Evolutionary conservation across 306 rosid species (phyloP).

Genomic region (Begonia peltatifolia): DNA sequence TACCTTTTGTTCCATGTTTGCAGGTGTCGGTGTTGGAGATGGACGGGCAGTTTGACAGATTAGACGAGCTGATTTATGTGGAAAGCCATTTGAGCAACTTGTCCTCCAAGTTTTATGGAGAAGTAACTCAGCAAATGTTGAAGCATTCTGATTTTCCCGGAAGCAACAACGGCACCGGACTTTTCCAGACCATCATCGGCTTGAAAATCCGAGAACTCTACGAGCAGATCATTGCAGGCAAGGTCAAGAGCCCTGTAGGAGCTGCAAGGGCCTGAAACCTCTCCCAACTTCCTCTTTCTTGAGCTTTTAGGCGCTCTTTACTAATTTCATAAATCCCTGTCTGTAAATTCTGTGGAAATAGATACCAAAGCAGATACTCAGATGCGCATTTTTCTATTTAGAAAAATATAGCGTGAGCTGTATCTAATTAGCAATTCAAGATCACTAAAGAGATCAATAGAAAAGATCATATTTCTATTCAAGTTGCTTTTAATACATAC

Average conservation of each 20-base stretch:
- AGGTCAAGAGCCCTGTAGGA: conserved; percentile 35
- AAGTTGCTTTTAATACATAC: too few species aligned
- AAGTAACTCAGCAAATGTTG: conserved; percentile 95
- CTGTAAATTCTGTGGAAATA: conserved; percentile 13
- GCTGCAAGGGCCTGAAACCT: conserved; percentile 39
- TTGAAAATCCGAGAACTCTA: conserved; percentile 78
- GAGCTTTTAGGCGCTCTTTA: too few species aligned
- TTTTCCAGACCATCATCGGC: conserved; percentile 90
- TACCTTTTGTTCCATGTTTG: too few species aligned
- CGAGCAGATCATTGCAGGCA: conserved; percentile 63
- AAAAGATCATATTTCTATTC: too few species aligned
- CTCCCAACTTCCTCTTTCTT: conserved; percentile 7
- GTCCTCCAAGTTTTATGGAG: conserved; percentile 88
- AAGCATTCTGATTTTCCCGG: conserved; percentile 95
- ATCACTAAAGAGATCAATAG: too few species aligned
- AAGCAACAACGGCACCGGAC: conserved; percentile 95
- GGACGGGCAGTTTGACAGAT: conserved; percentile 98
- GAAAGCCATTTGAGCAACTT: conserved; percentile 94
- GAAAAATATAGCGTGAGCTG: too few species aligned
- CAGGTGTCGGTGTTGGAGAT: conserved; percentile 90
- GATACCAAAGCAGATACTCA: conserved; percentile 10
- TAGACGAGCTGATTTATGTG: conserved; percentile 88
- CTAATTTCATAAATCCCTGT: conserved; percentile 15
- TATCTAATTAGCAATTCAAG: too few species aligned
- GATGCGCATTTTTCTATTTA: too few species aligned